These are phyloP conservation scores for Strobilomyces echinocephalus DNA, from an alignment of 768 basidiomycete species.

Conservation along the genomic window DNA sequence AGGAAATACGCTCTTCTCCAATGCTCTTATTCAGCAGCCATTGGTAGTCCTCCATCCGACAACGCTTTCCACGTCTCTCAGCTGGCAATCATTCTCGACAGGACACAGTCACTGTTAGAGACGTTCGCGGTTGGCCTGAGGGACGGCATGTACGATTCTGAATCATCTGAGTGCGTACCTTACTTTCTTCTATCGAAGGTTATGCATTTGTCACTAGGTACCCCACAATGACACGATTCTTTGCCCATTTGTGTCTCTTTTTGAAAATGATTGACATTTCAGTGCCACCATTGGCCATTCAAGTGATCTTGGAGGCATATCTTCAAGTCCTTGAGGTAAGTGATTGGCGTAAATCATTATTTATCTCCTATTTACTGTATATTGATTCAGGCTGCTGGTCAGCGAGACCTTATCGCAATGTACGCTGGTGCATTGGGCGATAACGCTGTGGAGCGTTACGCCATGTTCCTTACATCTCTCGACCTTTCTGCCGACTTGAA, in stretches of 20 bases:
- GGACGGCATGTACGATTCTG: conserved; percentile 44
- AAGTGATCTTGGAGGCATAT: conserved; percentile 84
- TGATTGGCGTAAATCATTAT: not conserved
- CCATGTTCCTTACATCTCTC: conserved; percentile 79
- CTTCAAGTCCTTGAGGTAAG: conserved; percentile 79
- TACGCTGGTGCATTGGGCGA: conserved; percentile 89
- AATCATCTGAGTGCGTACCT: conserved; percentile 52
- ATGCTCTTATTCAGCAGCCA: conserved; percentile 1
- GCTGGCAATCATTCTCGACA: conserved; percentile 68
- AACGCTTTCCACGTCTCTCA: conserved; percentile 83
- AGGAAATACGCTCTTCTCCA: conserved; percentile 14
- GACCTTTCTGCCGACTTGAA: conserved; percentile 57
- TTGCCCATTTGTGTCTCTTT: conserved; percentile 88
- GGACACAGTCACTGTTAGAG: conserved; percentile 63
- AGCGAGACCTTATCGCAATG: conserved; percentile 85
- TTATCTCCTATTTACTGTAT: not conserved
- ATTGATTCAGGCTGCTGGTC: conserved; percentile 54
- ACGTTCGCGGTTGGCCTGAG: conserved; percentile 58
- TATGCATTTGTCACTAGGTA: conserved; percentile 41
- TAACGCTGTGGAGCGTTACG: conserved; percentile 89
- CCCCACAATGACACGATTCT: conserved; percentile 77
- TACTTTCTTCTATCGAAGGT: conserved; percentile 1
- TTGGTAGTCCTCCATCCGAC: conserved; percentile 51
- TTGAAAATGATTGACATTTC: conserved; percentile 75
- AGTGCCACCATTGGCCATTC: conserved; percentile 69